A percentile compares a stretch with the other conserved stretches of the same genome.
phyloP scores from a whole-genome alignment of 192 early-diverging fungal species.

The Rhizophagus prolifer region DNA sequence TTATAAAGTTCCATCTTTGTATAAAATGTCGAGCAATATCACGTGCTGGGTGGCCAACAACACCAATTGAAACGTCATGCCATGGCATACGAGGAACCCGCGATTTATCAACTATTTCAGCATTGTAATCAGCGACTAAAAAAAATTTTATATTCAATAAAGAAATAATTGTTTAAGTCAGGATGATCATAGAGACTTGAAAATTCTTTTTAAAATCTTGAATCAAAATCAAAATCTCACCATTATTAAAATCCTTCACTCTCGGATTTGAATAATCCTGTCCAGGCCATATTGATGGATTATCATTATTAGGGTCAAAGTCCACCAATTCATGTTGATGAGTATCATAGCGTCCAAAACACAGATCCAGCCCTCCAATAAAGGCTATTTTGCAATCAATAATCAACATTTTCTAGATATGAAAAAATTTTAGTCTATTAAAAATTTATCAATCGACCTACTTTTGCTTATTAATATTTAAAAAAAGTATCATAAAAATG shows the following conservation, averaged over 20 bases:
- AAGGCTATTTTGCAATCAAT: conserved; percentile 80
- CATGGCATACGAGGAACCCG: conserved; percentile 77
- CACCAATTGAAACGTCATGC: conserved; percentile 81
- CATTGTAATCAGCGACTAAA: conserved; percentile 52
- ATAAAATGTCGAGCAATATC: conserved; percentile 88
- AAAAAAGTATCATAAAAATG: neutral
- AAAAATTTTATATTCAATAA: neutral
- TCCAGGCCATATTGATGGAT: conserved; percentile 50
- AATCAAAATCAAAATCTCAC: conserved; percentile 23
- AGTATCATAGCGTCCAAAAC: conserved; percentile 82
- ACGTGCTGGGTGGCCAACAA: conserved; percentile 74
- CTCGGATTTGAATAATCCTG: conserved; percentile 87
- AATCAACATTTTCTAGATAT: conserved; percentile 68
- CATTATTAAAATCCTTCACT: conserved; percentile 67
- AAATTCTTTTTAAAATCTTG: neutral
- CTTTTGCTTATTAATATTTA: neutral
- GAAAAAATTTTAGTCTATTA: neutral
- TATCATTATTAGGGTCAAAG: conserved; percentile 49
- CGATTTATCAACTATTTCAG: conserved; percentile 45
- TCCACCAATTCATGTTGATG: conserved; percentile 75
- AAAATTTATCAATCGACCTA: neutral
- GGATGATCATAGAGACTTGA: neutral
- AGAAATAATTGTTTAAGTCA: neutral
- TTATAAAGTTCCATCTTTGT: conserved; percentile 90
- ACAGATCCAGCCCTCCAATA: conserved; percentile 83